Evolutionary conservation across 768 basidiomycete species (phyloP).

Genomic region (Xerocomellus intermedius): DNA sequence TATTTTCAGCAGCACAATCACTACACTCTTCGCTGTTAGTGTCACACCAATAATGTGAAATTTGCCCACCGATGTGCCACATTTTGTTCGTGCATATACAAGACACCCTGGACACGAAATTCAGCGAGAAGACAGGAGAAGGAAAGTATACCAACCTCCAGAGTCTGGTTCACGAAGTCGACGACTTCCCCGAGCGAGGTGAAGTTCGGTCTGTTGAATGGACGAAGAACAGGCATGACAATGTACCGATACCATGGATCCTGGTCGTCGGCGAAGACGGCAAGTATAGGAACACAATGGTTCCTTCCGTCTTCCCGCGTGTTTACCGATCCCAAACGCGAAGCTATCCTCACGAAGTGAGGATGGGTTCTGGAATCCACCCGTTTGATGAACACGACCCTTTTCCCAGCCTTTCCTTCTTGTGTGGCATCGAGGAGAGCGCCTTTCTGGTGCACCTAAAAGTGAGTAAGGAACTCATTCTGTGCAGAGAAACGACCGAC

Average conservation of each 20-base stretch:
- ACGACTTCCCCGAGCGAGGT: constrained; percentile 24
- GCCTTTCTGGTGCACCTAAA: background rate
- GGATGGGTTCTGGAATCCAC: background rate
- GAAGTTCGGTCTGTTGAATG: constrained; percentile 24
- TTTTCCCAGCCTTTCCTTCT: background rate
- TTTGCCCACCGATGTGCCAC: constrained; percentile 35
- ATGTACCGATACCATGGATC: constrained; percentile 20
- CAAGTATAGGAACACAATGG: constrained; percentile 24
- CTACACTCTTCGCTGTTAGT: constrained; percentile 6
- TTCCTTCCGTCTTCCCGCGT: constrained; percentile 9
- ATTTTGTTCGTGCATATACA: constrained; percentile 35
- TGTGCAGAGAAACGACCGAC: background rate
- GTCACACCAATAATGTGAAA: rapidly evolving
- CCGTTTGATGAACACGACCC: constrained; percentile 16
- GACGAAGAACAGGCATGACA: constrained; percentile 29
- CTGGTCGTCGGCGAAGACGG: constrained; percentile 10
- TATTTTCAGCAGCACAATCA: constrained; percentile 27
- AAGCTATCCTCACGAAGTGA: constrained; percentile 3
- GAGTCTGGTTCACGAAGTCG: constrained; percentile 28
- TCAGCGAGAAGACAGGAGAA: background rate
- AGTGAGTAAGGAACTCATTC: background rate
- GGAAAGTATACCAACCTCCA: constrained; percentile 16
- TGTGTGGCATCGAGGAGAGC: constrained; percentile 12
- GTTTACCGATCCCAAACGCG: background rate
- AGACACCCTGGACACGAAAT: constrained; percentile 25